A percentile compares a stretch with the other conserved stretches of the same genome.
These are phyloP conservation scores for Mycena venus DNA, from an alignment of 768 basidiomycete species.

Conservation along the genomic window DNA sequence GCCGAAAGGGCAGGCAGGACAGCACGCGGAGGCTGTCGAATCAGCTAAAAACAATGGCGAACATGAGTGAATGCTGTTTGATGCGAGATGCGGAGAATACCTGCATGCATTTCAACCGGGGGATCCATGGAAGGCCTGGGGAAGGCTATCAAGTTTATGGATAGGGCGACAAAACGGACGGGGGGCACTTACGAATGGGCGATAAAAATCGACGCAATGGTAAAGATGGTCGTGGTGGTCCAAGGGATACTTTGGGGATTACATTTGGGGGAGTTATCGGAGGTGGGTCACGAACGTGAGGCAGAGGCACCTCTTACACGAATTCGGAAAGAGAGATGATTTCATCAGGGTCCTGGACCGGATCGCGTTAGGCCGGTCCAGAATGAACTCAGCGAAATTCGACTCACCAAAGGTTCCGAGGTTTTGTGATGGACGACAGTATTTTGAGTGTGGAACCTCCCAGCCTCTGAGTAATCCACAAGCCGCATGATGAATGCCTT, in stretches of 20 bases:
- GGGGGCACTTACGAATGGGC: too few species aligned
- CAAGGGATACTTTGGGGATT: neutral
- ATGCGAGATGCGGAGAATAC: too few species aligned
- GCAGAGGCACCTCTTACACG: neutral
- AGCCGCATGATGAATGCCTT: neutral
- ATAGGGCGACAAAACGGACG: too few species aligned
- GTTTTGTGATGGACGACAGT: neutral
- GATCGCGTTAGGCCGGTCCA: too few species aligned
- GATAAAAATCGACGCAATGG: constrained; percentile 11
- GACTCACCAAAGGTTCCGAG: neutral
- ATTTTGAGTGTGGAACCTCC: neutral
- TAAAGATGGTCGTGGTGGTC: neutral
- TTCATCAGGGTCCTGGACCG: constrained; percentile 1
- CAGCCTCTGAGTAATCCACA: neutral
- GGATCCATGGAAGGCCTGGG: too few species aligned
- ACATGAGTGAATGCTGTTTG: too few species aligned
- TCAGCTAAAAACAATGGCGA: too few species aligned
- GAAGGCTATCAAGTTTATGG: too few species aligned
- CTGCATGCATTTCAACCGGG: too few species aligned
- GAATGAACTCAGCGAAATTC: too few species aligned
- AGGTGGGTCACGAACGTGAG: neutral
- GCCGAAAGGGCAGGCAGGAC: too few species aligned
- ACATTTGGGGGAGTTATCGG: neutral
- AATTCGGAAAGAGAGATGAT: constrained; percentile 3
- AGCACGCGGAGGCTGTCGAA: too few species aligned